Base-by-base conservation (phyloP, 139 green algal genomes). In the Eudorina sp. region DNA sequence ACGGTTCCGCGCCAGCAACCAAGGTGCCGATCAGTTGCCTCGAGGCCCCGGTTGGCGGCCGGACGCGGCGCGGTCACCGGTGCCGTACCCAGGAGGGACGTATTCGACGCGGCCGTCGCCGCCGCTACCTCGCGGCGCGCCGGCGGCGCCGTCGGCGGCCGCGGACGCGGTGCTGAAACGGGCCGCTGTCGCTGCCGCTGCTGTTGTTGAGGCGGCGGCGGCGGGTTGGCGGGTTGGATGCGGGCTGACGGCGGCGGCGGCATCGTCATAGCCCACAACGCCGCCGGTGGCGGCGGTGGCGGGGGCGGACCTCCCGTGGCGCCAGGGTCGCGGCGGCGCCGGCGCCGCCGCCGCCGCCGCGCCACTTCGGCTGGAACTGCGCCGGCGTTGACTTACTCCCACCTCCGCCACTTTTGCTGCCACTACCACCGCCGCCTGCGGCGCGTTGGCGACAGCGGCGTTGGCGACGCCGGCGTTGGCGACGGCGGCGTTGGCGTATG, bases 301-400 rank as follows among this genome's bases (percentile, higher is more conserved):
- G 34, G 64, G 18, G n/a, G 21, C 68, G 62, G n/a, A 72, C 19
- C 62, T 19, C 4, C 9, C 38, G 66, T n/a, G 68, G 19, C 25
- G 68, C 31, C 18, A 34, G 31, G 3, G 68, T 7, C 31, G 68
- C 31, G 1, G 70, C 38, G n/a, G 62, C 38, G 70, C 2, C 3
- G 40, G 45, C 38, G 45, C 16, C 5, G 5, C 66, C 31, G 66
- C 66, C 7, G 66, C 38, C 70, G 70, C 41, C 43, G 18, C 41
- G 70, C 70, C 55, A 23, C 70, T 79, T 79, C 14, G 70, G 40
- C 40, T 79, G 40, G 18, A 79, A 41, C 70, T 53, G 40, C 38
- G 66, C 27, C 31, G 66, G 66, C 34, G 46, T 1, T 27, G 66
- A 18, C 66, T 46, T 79, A n/a, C n/a, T n/a, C n/a, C n/a, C n/a